Conservation (phyloP, 805 yeast species). For the Candida caryicola region DNA sequence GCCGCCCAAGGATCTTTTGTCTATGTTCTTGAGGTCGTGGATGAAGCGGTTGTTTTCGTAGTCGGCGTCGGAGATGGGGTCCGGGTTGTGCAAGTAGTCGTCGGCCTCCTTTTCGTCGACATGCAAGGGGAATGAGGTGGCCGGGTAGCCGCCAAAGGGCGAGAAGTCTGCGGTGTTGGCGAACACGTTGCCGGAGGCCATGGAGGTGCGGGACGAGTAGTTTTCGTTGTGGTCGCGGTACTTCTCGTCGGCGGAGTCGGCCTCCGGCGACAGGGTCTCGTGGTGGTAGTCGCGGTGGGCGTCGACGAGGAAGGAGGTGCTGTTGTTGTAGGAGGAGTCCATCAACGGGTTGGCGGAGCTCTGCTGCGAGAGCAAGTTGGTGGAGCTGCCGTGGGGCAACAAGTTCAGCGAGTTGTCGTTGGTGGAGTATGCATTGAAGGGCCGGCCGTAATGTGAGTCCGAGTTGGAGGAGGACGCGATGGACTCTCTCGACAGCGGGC, state of each 20-base stretch:
- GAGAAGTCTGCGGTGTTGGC: slow-evolving; percentile 60
- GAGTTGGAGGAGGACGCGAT: slow-evolving; percentile 12
- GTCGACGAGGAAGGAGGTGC: slow-evolving; percentile 6
- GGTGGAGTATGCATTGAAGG: slow-evolving; percentile 39
- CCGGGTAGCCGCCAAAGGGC: slow-evolving; percentile 98
- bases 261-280: neutral
- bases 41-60: slow-evolving; percentile 68
- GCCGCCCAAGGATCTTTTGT: slow-evolving; percentile 59
- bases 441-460: slow-evolving; percentile 27
- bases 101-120: slow-evolving; percentile 94
- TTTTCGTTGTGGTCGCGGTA: slow-evolving; percentile 15
- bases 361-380: slow-evolving; percentile 4
- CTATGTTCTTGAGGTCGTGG: slow-evolving; percentile 65
- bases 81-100: slow-evolving; percentile 94
- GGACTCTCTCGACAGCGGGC: slow-evolving; percentile 11
- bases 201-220: slow-evolving; percentile 19
- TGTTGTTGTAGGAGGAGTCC: slow-evolving; percentile 3
- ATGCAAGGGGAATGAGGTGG: slow-evolving; percentile 82
- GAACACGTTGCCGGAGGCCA: slow-evolving; percentile 27
- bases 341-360: slow-evolving; percentile 6
- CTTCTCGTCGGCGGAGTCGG: slow-evolving; percentile 1
- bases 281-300: neutral
- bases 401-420: slow-evolving; percentile 39
- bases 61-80: slow-evolving; percentile 87
- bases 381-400: slow-evolving; percentile 15